phyloP scores from a whole-genome alignment of 1,284 basidiomycete genomes.

The Sphaerobolus stellatus region DNA sequence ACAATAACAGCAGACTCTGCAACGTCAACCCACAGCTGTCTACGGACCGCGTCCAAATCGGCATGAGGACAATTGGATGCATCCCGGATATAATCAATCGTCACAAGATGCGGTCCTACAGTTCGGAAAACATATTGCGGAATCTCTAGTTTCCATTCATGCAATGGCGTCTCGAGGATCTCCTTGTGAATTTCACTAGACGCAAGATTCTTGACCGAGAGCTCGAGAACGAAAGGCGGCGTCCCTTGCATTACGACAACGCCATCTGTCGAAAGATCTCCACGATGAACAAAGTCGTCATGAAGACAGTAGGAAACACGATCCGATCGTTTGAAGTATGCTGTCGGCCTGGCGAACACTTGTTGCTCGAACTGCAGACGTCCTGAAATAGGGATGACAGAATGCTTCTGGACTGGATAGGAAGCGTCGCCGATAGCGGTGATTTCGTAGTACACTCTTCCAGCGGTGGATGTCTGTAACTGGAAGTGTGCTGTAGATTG shows the following conservation, averaged over 20 bases:
- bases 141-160: slow-evolving; percentile 75
- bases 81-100: slow-evolving; percentile 74
- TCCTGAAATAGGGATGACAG: slow-evolving; percentile 59
- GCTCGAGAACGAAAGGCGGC: slow-evolving; percentile 82
- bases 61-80: slow-evolving; percentile 78
- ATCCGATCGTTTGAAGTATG: slow-evolving; percentile 67
- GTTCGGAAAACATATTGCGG: slow-evolving; percentile 72
- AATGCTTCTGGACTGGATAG: slow-evolving; percentile 67
- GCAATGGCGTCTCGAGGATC: slow-evolving; percentile 56
- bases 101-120: slow-evolving; percentile 78
- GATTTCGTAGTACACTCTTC: slow-evolving; percentile 86
- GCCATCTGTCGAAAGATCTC: slow-evolving; percentile 56
- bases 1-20: slow-evolving; percentile 93
- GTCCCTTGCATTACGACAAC: slow-evolving; percentile 69
- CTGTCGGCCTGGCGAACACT: slow-evolving; percentile 74
- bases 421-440: slow-evolving; percentile 84
- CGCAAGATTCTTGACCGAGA: slow-evolving; percentile 75
- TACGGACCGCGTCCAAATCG: slow-evolving; percentile 59
- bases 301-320: slow-evolving; percentile 76
- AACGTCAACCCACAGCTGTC: slow-evolving; percentile 80
- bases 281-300: slow-evolving; percentile 59
- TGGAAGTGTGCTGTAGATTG: slow-evolving; percentile 82
- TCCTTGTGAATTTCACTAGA: slow-evolving; percentile 62
- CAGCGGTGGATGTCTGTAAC: slow-evolving; percentile 75
- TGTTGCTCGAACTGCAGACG: slow-evolving; percentile 81